Base-by-base conservation (phyloP, 1,284 basidiomycete genomes). In the Xerocomus subilludens region DNA sequence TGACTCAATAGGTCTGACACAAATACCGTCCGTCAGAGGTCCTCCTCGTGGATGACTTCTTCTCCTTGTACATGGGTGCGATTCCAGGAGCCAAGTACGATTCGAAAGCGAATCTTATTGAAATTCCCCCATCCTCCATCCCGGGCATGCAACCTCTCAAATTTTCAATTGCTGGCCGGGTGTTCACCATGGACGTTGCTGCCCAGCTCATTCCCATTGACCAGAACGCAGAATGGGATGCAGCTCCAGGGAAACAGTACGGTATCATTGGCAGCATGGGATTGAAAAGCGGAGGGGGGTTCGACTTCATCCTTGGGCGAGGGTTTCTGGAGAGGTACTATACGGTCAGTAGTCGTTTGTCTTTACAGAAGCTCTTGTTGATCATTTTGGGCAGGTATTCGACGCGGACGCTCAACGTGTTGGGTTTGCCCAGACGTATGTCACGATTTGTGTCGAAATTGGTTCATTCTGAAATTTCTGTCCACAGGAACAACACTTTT, bases 311-410 rank as follows among this genome's bases (percentile, higher is more conserved):
- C 20, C 14, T 84, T 6, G 83, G 80, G 23, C 5, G 14, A n/a
- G 32, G 13, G 16, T 83, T 84, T 68, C 74, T 82, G 72, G 67
- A 84, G 71, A 82, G 76, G n/a, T 84, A 73, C 42, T 42, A 42
- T 42, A 20, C 42, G 42, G 42, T 42, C 11, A 42, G 42, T 42
- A 13, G 42, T 42, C 14, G n/a, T 42, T 42, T 20, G 14, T 20
- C 13, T 42, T 42, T 4, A 42, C 42, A 13, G 4, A 42, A 20
- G n/a, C n/a, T n/a, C n/a, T 42, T 20, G 20, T 42, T 42, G 42
- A 42, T 42, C 42, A 13, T 42, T 42, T 20, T 42, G 42, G 42
- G 42, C 42, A 42, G 42, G 42, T 42, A 42, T 42, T 42, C 42
- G 42, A 42, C 42, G 20, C 42, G 42, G 42, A 42, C 42, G 42